Conservation (phyloP, 2,329 filamentous ascomycete species). For the Exophiala dermatitidis region DNA sequence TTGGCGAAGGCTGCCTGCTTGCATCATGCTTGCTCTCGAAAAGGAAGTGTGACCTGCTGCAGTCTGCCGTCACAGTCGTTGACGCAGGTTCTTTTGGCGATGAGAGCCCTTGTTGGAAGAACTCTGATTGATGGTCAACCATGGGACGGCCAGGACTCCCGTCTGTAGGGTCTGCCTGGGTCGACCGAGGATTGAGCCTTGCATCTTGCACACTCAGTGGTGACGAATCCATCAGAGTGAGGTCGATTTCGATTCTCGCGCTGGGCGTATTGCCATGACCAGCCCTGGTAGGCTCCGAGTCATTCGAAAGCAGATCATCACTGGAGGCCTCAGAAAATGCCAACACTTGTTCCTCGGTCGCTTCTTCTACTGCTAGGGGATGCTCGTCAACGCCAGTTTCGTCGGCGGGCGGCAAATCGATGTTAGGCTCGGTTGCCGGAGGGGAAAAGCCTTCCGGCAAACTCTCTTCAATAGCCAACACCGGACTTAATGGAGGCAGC, state of each 20-base stretch:
- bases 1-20: neutral
- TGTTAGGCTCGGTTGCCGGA: conserved; percentile 1
- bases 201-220: neutral
- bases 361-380: conserved; percentile 2
- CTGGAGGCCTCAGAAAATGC: neutral
- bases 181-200: neutral
- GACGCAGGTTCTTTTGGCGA: too few relatives aligned
- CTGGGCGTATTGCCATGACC: neutral
- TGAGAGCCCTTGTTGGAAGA: too few relatives aligned
- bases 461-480: neutral
- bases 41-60: too few relatives aligned
- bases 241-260: neutral
- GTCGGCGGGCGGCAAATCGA: neutral
- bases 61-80: too few relatives aligned
- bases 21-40: neutral
- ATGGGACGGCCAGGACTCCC: neutral
- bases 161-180: neutral
- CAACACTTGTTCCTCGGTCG: conserved; percentile 6
- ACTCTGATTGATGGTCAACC: too few relatives aligned
- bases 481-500: conserved; percentile 2
- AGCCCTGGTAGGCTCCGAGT: neutral
- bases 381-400: conserved; percentile 3
- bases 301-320: neutral
- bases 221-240: neutral
- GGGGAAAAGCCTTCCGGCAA: neutral